Evolutionary conservation across 345 rosid genomes (phyloP).

Genomic region (Psidium friedrichsthalianum): DNA sequence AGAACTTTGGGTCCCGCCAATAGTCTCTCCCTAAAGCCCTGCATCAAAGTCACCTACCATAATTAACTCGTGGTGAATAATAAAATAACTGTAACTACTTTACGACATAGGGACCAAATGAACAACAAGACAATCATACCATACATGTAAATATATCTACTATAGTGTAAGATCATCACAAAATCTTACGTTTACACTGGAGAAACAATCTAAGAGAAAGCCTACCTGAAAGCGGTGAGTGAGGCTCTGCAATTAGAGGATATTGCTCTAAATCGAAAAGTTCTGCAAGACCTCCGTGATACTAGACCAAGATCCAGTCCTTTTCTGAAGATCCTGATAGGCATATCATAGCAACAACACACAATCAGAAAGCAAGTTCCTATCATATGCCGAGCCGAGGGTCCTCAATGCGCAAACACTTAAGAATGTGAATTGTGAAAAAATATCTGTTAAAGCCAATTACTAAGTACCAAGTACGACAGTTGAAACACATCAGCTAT

Average conservation of each 20-base stretch:
- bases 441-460: not conserved
- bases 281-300: constrained; percentile 88
- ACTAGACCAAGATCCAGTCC: constrained; percentile 94
- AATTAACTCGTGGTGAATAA: not conserved
- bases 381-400: not conserved
- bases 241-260: constrained; percentile 83
- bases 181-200: not conserved
- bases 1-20: constrained; percentile 91
- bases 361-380: not conserved
- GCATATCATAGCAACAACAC: not conserved
- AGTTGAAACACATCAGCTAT: not conserved
- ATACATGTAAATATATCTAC: not conserved
- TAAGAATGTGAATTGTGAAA: not conserved
- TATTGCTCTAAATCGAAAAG: constrained; percentile 79
- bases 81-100: not conserved
- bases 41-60: constrained; percentile 16
- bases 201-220: not conserved
- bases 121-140: not conserved
- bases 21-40: constrained; percentile 94
- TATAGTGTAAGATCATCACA: not conserved
- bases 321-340: constrained; percentile 75
- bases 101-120: not conserved
- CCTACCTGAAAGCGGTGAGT: constrained; percentile 77
- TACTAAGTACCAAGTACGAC: not conserved
- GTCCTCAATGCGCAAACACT: not conserved